Evolutionary conservation across 2,329 filamentous ascomycete genomes (phyloP).

Genomic region (Triangularia verruculosa): DNA sequence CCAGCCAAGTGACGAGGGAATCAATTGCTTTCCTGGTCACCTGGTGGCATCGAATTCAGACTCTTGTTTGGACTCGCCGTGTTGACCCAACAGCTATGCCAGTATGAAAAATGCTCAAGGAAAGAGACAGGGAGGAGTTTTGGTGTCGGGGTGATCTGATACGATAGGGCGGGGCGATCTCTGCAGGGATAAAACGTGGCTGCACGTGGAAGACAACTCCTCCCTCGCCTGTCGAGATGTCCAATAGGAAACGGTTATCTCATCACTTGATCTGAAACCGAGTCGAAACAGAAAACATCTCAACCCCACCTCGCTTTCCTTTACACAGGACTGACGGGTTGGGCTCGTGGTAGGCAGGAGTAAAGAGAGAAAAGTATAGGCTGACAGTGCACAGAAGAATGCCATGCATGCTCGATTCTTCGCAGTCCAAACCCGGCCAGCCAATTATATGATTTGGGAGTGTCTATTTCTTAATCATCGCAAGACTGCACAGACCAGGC

Average conservation of each 20-base stretch:
- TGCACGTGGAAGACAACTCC: constrained; percentile 25
- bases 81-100: no score
- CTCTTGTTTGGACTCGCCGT: neutral
- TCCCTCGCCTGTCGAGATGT: neutral
- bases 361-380: no score
- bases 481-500: constrained; percentile 22
- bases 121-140: neutral
- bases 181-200: constrained; percentile 28
- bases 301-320: constrained; percentile 10
- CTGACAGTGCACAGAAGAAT: no score
- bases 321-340: no score
- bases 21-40: neutral
- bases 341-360: no score
- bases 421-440: no score
- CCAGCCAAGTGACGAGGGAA: neutral
- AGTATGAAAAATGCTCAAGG: neutral
- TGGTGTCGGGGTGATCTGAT: neutral
- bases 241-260: constrained; percentile 11
- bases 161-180: constrained; percentile 3
- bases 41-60: neutral
- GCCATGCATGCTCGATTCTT: no score
- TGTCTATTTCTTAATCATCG: neutral
- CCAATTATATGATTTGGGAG: no score
- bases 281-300: constrained; percentile 26
- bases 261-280: constrained; percentile 30